Base-by-base conservation (phyloP, 352 stramenopile species). In the Phytophthora megakarya region DNA sequence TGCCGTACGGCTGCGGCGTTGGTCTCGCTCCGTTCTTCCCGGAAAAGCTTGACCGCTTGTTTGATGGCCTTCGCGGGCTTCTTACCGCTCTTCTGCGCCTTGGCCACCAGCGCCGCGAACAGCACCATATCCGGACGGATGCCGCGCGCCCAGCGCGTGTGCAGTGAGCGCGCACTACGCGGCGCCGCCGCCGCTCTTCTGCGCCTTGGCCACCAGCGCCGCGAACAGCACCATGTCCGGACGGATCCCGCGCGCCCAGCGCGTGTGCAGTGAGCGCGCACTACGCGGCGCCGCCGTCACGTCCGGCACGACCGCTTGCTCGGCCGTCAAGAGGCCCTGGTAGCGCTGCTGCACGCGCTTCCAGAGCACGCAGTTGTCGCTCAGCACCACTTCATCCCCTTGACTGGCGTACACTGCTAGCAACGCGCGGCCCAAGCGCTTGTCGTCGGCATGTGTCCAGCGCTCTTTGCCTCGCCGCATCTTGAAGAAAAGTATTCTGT, bases 371-470 rank as follows among this genome's bases (percentile, higher is more conserved):
- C 61, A 63, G 19, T 63, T 72, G 28, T 72, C 63, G 43, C 67
- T 75, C 12, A 67, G 47, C 54, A 75, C 40, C 9, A 72, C 52
- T 0, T 35, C 47, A 3, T 75, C 56, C 21, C 62, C 67, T 3
- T 62, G 51, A 21, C 32, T 60, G 33, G 44, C 51, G 43, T 69
- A 75, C 40, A 75, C 67, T 12, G 39, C 56, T 35, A 75, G 57
- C 28, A 75, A 25, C 12, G 67, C 67, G 23, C 58, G 62, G 18
- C 56, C 56, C 39, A 75, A 52, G 12, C 67, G 67, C 47, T 65
- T 57, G 43, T 75, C 67, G 51, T 75, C 67, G 23, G 50, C 67
- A 15, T 75, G 62, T 39, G 67, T 72, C 67, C 67, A 75, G 30
- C 67, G 67, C 19, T 75, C 56, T 23, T 75, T 75, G 32, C 56